These are phyloP conservation scores for Microdochium bolleyi DNA, from an alignment of 2,329 filamentous ascomycete species.

Conservation along the genomic window DNA sequence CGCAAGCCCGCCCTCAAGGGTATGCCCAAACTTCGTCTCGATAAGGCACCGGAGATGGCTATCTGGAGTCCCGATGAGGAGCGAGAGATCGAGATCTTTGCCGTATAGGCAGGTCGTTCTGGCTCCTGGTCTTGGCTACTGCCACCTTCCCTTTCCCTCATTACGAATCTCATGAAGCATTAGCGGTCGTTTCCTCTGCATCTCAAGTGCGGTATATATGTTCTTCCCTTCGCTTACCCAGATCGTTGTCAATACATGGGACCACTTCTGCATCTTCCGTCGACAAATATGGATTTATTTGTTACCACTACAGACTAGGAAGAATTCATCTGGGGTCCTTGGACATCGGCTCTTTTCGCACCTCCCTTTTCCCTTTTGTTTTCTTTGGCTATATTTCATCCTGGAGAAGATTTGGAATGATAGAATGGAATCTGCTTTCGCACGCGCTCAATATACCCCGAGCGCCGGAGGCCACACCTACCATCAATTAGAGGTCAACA, in stretches of 20 bases:
- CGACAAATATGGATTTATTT: too few relatives aligned
- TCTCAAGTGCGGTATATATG: too few relatives aligned
- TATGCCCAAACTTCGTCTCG: conserved; percentile 18
- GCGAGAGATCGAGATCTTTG: conserved; percentile 12
- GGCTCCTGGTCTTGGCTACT: neutral
- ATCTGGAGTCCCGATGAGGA: conserved; percentile 19
- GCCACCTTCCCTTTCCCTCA: neutral
- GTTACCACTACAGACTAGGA: neutral
- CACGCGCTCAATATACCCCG: neutral
- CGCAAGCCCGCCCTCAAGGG: conserved; percentile 12
- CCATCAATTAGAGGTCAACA: neutral
- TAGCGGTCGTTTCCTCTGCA: neutral
- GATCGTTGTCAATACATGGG: too few relatives aligned
- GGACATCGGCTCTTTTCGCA: neutral
- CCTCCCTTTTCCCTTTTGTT: neutral
- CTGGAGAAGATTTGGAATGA: neutral
- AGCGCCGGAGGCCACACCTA: neutral
- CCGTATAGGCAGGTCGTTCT: neutral
- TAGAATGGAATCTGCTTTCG: neutral
- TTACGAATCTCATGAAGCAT: neutral
- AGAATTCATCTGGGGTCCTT: too few relatives aligned
- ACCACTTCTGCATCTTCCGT: too few relatives aligned
- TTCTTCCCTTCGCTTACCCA: too few relatives aligned
- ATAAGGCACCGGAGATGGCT: conserved; percentile 12
- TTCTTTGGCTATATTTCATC: neutral